Base-by-base conservation (phyloP, 2,329 filamentous ascomycete species). In the Microcyclosporella mali region DNA sequence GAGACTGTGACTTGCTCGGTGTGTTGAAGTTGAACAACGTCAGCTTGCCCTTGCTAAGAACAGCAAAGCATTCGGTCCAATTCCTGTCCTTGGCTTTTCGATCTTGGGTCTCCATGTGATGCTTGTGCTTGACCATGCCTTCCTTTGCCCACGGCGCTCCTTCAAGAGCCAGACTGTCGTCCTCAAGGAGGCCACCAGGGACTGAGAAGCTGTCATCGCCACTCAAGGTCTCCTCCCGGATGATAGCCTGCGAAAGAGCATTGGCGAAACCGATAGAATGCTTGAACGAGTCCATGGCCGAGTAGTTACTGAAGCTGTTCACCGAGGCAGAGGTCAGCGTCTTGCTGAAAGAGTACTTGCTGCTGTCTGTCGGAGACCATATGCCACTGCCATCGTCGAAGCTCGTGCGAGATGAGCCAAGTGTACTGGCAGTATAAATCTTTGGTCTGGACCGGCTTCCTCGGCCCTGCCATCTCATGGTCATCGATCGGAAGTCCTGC, bases 121-220 rank as follows among this genome's bases (percentile, higher is more conserved):
- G 90, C 66, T 97, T 97, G 70, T 98, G 90, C 55, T 90, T 90
- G 15, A 97, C 73, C 56, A 94, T 87, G 49, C 92, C 92, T 66
- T 98, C 92, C 67, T 98, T 98, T 19, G 94, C 84, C 92, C 92
- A 98, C 0, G 92, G 92, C n/a, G 92, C 87, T 17, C 92, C 92
- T 9, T 85, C 81, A 30, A 98, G 79, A 60, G 94, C 89, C 10
- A 98, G 75, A 0, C 84, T 88, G 59, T 98, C 92, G 58, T 97
- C 92, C 57, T 95, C 90, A 0, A 97, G 78, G 8, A 95, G 70
- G 16, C 56, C 58, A 15, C 47, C 52, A 11, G 52, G 50, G 32
- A 61, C 45, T 8, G 56, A 58, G 25, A 61, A 55, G 1, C 53
- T 55, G 34, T 61, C 58, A 46, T 73, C 67, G 25, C 63, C 56